These are phyloP conservation scores for Magnolia officinalis DNA, from an alignment of 164 flowering plant species.

Conservation along the genomic window DNA sequence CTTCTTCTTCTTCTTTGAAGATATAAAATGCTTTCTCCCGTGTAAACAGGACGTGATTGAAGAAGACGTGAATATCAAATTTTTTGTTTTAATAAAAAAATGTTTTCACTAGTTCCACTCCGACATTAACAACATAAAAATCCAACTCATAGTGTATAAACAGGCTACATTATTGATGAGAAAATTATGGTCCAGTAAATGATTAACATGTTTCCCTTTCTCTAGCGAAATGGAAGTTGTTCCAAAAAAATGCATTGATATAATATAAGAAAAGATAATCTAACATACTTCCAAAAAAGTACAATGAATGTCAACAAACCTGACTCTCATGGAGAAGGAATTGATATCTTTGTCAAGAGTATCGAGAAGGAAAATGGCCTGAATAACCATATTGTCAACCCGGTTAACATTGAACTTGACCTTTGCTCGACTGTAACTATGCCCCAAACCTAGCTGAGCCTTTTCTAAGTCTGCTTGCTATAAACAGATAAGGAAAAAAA, in stretches of 20 bases:
- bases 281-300: background rate
- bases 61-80: too few species aligned
- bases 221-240: too few species aligned
- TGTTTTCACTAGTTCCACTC: too few species aligned
- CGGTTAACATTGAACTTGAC: slow-evolving; percentile 98
- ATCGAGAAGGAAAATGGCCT: slow-evolving; percentile 93
- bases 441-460: slow-evolving; percentile 92
- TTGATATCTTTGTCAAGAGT: slow-evolving; percentile 96
- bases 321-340: slow-evolving; percentile 96
- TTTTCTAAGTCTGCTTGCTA: slow-evolving; percentile 85
- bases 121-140: too few species aligned
- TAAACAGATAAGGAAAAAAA: background rate
- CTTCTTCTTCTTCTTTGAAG: too few species aligned
- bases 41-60: too few species aligned
- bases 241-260: background rate
- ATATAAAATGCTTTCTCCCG: too few species aligned
- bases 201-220: background rate
- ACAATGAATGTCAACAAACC: slow-evolving; percentile 47
- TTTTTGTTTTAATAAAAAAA: too few species aligned
- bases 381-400: slow-evolving; percentile 97
- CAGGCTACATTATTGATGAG: background rate
- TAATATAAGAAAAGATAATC: background rate
- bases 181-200: background rate
- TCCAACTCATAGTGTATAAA: background rate
- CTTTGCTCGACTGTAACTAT: slow-evolving; percentile 98